Evolutionary conservation across 257 asterid species (phyloP).

Genomic region (Forsythia suspensa): DNA sequence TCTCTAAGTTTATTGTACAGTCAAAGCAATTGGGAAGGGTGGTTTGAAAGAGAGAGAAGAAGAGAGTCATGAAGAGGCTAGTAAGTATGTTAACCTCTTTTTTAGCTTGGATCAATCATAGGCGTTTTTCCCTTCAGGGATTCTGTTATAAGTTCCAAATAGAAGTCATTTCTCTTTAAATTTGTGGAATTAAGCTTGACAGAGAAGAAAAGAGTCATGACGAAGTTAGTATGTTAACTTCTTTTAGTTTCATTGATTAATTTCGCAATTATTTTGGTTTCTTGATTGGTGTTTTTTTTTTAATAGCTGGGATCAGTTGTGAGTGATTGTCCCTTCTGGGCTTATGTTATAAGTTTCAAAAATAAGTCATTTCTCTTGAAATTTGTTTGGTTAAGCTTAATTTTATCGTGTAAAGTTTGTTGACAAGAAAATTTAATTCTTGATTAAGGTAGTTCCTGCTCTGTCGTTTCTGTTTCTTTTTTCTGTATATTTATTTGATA

Average conservation of each 20-base stretch:
- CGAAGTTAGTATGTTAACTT: conserved; percentile 91
- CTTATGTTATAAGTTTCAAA: no score
- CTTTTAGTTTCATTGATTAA: conserved; percentile 7
- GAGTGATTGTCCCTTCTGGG: conserved; percentile 26
- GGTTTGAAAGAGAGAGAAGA: conserved; percentile 41
- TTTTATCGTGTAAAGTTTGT: no score
- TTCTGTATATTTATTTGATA: no score
- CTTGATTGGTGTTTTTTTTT: not conserved
- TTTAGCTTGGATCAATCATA: not conserved
- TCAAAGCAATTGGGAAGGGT: conserved; percentile 30
- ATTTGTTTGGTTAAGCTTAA: no score
- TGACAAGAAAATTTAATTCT: no score
- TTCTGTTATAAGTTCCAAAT: no score
- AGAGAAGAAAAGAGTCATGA: conserved; percentile 31
- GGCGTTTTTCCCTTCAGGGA: conserved; percentile 20
- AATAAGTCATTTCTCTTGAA: no score
- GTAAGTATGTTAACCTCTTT: conserved; percentile 56
- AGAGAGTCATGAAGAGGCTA: conserved; percentile 72
- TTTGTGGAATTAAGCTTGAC: no score
- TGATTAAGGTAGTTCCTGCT: no score
- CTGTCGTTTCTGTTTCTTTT: no score
- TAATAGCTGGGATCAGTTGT: conserved; percentile 16
- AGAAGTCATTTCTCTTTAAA: no score
- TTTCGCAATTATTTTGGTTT: not conserved
- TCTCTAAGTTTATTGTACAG: conserved; percentile 22